Evolutionary conservation across 2,329 filamentous ascomycete species (phyloP), one percentile per base, ranked within the genome.

Genomic region (Curvularia spicifera): DNA sequence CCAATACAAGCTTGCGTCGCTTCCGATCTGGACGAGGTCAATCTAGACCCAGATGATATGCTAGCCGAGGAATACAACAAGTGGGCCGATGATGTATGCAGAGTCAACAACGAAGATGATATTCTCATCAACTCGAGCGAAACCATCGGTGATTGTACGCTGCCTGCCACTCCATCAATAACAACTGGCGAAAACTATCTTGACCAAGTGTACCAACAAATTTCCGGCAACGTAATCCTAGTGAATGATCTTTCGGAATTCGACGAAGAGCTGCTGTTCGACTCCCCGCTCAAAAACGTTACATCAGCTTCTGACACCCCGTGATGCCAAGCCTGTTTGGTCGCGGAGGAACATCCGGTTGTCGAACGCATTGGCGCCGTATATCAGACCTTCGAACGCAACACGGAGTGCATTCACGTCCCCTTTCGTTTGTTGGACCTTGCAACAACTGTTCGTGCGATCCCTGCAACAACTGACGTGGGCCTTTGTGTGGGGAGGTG

Each of bases 31-130:
- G 15, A 54, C 1, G 15, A 42, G 6, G 39, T 18, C 22, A 10
- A 29, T 10, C 28, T 51, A 8, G 42, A 51, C 15, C 53, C 49
- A 9, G 61, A 60, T 8, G 61, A 66, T 13, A 60, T 66, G 46
- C 43, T 63, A 31, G 59, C 54, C 12, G 53, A 57, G 24, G 37
- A 51, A 40, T 39, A 45, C 15, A 20, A 47, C 18, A 5, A 6
- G 4, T 31, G 31, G 40, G 20, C 24, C 4, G 12, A 39, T 29
- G 12, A 10, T 22, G 5, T 46, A 7, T 24, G 5, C 22, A 28
- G 33, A 37, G 51, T 26, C 44, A 10, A 20, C 4, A 5, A 44
- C 2, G 20, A 45, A 8, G 10, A n/a, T 4, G 13, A 28, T 15
- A 9, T 29, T 6, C 37, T 7, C 18, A 18, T 26, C 13, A 20